phyloP scores from a whole-genome alignment of 306 rosid species.

The Trifolium fragiferum region DNA sequence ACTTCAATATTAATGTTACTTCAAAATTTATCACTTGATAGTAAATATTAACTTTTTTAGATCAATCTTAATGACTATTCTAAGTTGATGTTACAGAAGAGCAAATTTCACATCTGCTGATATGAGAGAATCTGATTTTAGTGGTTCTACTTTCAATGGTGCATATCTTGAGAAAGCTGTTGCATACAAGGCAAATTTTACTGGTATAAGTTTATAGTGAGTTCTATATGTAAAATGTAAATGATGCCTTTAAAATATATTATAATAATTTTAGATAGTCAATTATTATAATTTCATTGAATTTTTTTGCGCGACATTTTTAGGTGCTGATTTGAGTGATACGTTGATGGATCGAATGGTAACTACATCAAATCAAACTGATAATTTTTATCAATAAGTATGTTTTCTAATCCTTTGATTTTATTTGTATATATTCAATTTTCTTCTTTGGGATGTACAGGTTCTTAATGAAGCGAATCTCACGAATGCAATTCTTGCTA shows the following conservation, averaged over 20 bases:
- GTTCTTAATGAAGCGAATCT: constrained; percentile 93
- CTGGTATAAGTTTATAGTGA: constrained; percentile 57
- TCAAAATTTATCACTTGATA: constrained; percentile 9
- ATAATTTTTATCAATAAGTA: neutral
- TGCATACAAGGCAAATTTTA: constrained; percentile 89
- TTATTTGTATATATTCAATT: neutral
- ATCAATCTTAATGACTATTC: constrained; percentile 25
- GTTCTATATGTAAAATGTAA: neutral
- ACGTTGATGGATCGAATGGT: constrained; percentile 99
- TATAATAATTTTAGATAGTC: neutral
- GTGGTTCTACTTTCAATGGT: constrained; percentile 95
- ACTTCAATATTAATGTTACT: constrained; percentile 3
- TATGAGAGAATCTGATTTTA: constrained; percentile 96
- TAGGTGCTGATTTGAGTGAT: constrained; percentile 94
- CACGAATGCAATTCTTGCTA: constrained; percentile 71
- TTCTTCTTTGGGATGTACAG: constrained; percentile 42
- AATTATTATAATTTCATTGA: neutral
- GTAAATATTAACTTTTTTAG: neutral
- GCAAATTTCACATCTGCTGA: constrained; percentile 99
- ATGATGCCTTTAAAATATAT: neutral
- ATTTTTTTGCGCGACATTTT: neutral
- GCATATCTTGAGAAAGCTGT: constrained; percentile 97
- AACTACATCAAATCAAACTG: constrained; percentile 36
- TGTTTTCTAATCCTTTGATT: neutral
- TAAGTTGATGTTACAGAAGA: constrained; percentile 70